These are phyloP conservation scores for Clavispora vitiphila DNA, from an alignment of 805 yeast species.

Conservation along the genomic window DNA sequence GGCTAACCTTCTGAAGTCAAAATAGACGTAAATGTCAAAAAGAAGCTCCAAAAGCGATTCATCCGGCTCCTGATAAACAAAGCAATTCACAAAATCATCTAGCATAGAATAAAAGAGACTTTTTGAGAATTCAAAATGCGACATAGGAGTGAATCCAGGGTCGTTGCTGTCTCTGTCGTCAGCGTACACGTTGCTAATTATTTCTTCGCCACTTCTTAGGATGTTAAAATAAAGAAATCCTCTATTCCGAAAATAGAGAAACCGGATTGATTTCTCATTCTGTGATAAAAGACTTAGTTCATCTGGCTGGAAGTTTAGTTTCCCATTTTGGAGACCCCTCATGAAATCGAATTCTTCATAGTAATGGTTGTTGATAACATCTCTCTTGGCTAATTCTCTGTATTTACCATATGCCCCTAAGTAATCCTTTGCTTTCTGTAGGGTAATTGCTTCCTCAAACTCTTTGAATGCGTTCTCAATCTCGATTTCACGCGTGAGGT, in stretches of 20 bases:
- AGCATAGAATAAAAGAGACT: conserved; percentile 39
- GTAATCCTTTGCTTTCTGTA: conserved; percentile 49
- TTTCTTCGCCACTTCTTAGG: conserved; percentile 15
- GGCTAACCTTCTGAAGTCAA: conserved; percentile 45
- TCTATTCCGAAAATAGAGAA: conserved; percentile 74
- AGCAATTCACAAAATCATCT: conserved; percentile 62
- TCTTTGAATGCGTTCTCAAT: conserved; percentile 77
- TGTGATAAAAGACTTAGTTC: conserved; percentile 52
- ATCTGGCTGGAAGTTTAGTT: conserved; percentile 29
- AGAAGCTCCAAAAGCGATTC: conserved; percentile 46
- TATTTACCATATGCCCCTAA: conserved; percentile 52
- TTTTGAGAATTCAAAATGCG: conserved; percentile 13
- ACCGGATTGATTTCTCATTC: conserved; percentile 66
- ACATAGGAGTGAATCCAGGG: not conserved
- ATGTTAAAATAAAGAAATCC: conserved; percentile 62
- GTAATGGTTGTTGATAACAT: conserved; percentile 50
- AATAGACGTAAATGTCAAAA: conserved; percentile 45
- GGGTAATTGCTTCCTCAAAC: conserved; percentile 64
- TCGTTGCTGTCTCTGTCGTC: not conserved
- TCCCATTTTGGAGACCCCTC: conserved; percentile 37
- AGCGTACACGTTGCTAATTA: conserved; percentile 6
- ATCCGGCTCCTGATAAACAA: conserved; percentile 67
- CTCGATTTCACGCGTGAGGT: conserved; percentile 88
- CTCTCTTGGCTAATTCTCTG: conserved; percentile 59
- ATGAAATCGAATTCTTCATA: conserved; percentile 34